Percentiles rank a stretch among this genome's conserved stretches.
phyloP scores from a whole-genome alignment of 164 flowering plant genomes.

The Umbellularia californica region DNA sequence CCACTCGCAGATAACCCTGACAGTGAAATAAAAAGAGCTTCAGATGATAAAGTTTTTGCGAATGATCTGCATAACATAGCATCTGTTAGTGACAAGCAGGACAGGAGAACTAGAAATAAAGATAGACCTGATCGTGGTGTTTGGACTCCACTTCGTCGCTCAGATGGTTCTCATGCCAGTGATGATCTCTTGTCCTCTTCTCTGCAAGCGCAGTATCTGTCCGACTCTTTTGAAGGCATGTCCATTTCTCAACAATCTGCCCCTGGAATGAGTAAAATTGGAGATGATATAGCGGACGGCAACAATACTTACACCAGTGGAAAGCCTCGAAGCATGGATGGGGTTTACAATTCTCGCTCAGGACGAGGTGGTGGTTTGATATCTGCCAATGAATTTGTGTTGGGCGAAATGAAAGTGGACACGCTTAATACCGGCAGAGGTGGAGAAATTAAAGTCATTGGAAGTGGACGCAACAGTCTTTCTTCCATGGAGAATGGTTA shows the following conservation, averaged over 20 bases:
- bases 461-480: constrained; percentile 43
- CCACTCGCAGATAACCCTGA: constrained; percentile 12
- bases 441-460: constrained; percentile 39
- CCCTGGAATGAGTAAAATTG: constrained; percentile 14
- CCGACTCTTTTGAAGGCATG: constrained; percentile 25
- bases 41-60: constrained; percentile 22
- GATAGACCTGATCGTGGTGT: constrained; percentile 87
- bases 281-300: constrained; percentile 17
- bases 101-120: constrained; percentile 59
- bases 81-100: constrained; percentile 46
- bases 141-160: constrained; percentile 79
- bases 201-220: constrained; percentile 24
- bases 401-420: constrained; percentile 40
- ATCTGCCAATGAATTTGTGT: constrained; percentile 17
- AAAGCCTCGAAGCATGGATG: constrained; percentile 12
- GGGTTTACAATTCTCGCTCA: constrained; percentile 8
- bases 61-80: constrained; percentile 34
- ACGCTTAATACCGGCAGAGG: constrained; percentile 24
- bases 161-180: constrained; percentile 65
- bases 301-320: constrained; percentile 6
- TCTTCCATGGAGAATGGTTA: constrained; percentile 42
- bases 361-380: constrained; percentile 20
- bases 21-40: constrained; percentile 37
- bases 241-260: constrained; percentile 6
- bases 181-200: constrained; percentile 56